phyloP scores from a whole-genome alignment of 2,329 filamentous ascomycete genomes.

The Ophiostoma sp. region DNA sequence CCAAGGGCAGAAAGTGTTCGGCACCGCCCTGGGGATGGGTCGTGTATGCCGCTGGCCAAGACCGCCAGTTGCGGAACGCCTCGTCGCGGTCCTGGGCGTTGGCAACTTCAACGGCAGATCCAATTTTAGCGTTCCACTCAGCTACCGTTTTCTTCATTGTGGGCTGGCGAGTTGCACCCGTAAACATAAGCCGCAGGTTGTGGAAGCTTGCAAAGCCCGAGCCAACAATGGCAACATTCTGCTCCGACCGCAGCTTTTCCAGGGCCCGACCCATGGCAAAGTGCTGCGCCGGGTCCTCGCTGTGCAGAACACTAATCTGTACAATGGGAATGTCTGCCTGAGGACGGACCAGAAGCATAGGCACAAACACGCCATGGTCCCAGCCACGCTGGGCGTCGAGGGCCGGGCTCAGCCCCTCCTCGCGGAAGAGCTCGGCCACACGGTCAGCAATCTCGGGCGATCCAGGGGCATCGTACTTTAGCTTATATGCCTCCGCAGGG shows the following conservation, averaged over 20 bases:
- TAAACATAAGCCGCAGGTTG: conserved; percentile 47
- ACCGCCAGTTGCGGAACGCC: conserved; percentile 44
- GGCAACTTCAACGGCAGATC: conserved; percentile 37
- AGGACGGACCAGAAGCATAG: conserved; percentile 51
- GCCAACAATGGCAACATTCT: conserved; percentile 52
- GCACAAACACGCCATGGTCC: conserved; percentile 59
- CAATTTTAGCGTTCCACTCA: conserved; percentile 46
- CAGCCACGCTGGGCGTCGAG: conserved; percentile 45
- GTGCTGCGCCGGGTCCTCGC: conserved; percentile 47
- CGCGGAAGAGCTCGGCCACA: conserved; percentile 42
- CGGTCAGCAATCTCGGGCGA: conserved; percentile 48
- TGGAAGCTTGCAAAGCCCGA: conserved; percentile 56
- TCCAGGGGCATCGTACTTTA: conserved; percentile 54
- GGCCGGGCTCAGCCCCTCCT: conserved; percentile 39
- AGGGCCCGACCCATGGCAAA: conserved; percentile 51
- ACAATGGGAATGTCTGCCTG: conserved; percentile 49
- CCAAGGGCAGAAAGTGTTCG: conserved; percentile 56
- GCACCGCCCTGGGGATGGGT: conserved; percentile 52
- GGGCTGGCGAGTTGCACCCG: conserved; percentile 27
- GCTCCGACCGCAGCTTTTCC: conserved; percentile 42
- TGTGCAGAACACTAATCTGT: conserved; percentile 51
- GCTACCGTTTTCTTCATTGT: conserved; percentile 32
- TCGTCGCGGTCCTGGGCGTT: conserved; percentile 36
- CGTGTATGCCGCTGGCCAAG: conserved; percentile 43
- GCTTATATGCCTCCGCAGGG: conserved; percentile 49